Conservation (phyloP, 306 rosid genomes). For the Echinosophora koreensis region DNA sequence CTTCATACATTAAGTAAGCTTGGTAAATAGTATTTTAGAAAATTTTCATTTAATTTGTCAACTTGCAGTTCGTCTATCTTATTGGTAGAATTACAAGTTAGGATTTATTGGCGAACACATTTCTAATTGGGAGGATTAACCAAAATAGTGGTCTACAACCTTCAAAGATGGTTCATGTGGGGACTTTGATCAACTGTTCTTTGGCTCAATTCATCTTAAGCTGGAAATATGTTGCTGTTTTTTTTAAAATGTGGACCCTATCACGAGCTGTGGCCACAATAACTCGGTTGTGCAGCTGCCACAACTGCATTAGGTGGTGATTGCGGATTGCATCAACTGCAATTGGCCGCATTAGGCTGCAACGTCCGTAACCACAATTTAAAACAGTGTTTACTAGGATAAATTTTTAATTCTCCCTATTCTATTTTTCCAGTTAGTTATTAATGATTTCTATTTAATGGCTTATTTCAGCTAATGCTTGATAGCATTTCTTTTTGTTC, state of each 20-base stretch:
- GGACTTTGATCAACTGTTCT: not conserved
- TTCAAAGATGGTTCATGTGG: conserved; percentile 7
- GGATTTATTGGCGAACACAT: not conserved
- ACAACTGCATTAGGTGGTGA: too few species aligned
- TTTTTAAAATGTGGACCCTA: too few species aligned
- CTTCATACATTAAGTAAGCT: conserved; percentile 8
- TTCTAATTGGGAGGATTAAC: conserved; percentile 32
- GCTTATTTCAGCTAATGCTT: conserved; percentile 16
- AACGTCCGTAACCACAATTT: too few species aligned
- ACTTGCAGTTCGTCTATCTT: conserved; percentile 25
- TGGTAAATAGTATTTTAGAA: not conserved
- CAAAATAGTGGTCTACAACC: conserved; percentile 21
- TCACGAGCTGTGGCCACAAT: too few species aligned
- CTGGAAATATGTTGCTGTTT: not conserved
- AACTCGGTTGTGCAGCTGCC: too few species aligned
- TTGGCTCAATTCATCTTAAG: not conserved
- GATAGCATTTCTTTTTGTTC: not conserved
- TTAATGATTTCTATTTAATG: conserved; percentile 19
- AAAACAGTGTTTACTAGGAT: not conserved
- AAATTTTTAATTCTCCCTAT: not conserved
- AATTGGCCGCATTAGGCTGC: too few species aligned
- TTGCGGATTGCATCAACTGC: too few species aligned
- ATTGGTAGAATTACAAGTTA: conserved; percentile 5
- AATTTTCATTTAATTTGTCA: conserved; percentile 15
- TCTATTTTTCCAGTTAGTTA: conserved; percentile 4